These are phyloP conservation scores for Casuarina glauca DNA, from an alignment of 306 rosid species.

Conservation along the genomic window DNA sequence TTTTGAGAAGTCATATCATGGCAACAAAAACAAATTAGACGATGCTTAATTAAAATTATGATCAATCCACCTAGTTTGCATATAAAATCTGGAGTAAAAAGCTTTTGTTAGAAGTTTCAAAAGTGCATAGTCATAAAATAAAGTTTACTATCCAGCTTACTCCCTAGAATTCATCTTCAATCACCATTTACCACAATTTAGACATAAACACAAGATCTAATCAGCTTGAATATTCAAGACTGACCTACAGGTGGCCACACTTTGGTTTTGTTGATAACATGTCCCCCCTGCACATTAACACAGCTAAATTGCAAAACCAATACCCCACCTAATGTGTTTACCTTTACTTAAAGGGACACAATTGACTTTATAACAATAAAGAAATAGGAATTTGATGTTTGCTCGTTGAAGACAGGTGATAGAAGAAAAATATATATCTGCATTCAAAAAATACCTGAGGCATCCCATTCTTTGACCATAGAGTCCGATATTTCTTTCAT, in stretches of 20 bases:
- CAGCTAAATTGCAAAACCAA: neutral
- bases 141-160: neutral
- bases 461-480: slow-evolving; percentile 97
- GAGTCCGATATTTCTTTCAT: slow-evolving; percentile 96
- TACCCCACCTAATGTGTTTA: neutral
- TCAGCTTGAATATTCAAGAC: neutral
- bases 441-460: slow-evolving; percentile 58
- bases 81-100: neutral
- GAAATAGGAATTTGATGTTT: slow-evolving; percentile 6
- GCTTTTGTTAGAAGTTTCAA: neutral
- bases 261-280: neutral
- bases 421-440: neutral
- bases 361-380: neutral
- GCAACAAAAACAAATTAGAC: no score
- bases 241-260: neutral
- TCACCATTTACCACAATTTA: neutral
- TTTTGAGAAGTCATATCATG: no score
- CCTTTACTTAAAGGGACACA: neutral
- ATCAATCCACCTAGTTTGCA: neutral
- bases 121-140: neutral
- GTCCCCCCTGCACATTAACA: neutral
- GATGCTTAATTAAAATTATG: neutral
- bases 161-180: neutral
- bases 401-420: neutral
- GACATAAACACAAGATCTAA: neutral